Conservation (phyloP, 495 filamentous ascomycete species). For the Xylaria flabelliformis region DNA sequence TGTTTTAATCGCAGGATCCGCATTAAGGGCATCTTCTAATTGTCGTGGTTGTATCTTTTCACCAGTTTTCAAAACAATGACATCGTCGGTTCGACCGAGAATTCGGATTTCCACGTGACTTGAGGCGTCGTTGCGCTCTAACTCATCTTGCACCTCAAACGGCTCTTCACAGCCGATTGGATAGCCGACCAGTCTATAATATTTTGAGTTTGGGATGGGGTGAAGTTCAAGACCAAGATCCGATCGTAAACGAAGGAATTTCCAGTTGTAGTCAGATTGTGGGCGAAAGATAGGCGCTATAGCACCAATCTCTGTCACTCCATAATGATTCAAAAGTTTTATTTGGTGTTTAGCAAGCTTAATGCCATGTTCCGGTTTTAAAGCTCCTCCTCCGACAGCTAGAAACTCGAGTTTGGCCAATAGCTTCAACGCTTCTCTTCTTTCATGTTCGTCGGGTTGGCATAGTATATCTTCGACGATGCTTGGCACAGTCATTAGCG, state of each 20-base stretch:
- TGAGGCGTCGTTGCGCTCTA: slow-evolving; percentile 34
- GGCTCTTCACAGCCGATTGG: slow-evolving; percentile 37
- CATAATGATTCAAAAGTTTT: slow-evolving; percentile 46
- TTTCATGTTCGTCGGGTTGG: slow-evolving; percentile 33
- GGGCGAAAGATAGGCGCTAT: slow-evolving; percentile 47
- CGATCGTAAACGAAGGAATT: slow-evolving; percentile 44
- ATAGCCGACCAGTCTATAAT: slow-evolving; percentile 32
- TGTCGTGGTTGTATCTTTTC: slow-evolving; percentile 47
- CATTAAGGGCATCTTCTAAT: slow-evolving; percentile 38
- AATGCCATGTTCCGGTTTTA: slow-evolving; percentile 36
- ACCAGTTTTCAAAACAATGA: slow-evolving; percentile 48
- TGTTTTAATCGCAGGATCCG: slow-evolving; percentile 30
- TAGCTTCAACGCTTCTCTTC: slow-evolving; percentile 20
- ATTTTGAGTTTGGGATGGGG: slow-evolving; percentile 15
- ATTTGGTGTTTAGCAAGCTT: slow-evolving; percentile 35
- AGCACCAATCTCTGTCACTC: slow-evolving; percentile 47
- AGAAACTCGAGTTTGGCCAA: slow-evolving; percentile 49
- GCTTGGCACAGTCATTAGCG: slow-evolving; percentile 54
- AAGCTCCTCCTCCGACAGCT: slow-evolving; percentile 48
- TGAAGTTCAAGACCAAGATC: slow-evolving; percentile 40
- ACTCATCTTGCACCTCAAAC: slow-evolving; percentile 44
- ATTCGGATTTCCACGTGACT: slow-evolving; percentile 31
- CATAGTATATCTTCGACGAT: slow-evolving; percentile 53
- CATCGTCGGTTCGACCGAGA: slow-evolving; percentile 46
- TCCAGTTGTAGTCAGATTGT: slow-evolving; percentile 42